Conservation (phyloP, 2,329 filamentous ascomycete species). For the Ophiostoma novo-ulmi region DNA sequence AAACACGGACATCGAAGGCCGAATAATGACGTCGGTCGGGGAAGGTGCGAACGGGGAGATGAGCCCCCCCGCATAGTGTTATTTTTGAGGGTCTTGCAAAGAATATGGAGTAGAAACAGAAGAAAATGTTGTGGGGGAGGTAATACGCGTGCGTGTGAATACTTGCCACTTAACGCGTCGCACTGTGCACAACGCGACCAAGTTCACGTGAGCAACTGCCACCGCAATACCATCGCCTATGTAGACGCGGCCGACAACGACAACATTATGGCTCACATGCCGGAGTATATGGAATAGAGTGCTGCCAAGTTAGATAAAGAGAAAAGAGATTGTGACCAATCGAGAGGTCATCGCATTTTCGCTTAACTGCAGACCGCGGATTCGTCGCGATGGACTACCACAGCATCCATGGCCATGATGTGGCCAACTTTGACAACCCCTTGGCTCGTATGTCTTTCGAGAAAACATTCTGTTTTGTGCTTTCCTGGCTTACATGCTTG, state of each 20-base stretch:
- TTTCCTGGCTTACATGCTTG: not conserved
- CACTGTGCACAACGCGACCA: conserved; percentile 1
- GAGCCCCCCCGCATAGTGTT: conserved; percentile 5
- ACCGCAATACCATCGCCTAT: not conserved
- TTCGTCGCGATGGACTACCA: conserved; percentile 50
- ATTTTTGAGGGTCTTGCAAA: not conserved
- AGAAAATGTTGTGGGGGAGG: not conserved
- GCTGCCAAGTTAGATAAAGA: not conserved
- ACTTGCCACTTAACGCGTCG: not conserved
- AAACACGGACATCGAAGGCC: not conserved
- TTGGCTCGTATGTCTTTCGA: conserved; percentile 43
- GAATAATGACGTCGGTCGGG: conserved; percentile 1
- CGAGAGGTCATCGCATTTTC: not conserved
- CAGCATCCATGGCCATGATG: conserved; percentile 54
- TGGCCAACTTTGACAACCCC: conserved; percentile 54
- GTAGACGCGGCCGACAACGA: not conserved
- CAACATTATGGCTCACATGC: not conserved
- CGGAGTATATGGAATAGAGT: not conserved
- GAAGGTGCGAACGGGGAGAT: not conserved
- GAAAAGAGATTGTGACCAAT: not conserved
- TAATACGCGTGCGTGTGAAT: not conserved
- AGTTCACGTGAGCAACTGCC: conserved; percentile 4
- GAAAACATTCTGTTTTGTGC: not conserved
- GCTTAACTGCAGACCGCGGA: not conserved
- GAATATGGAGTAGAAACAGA: not conserved